Evolutionary conservation across 1,139 yeast species (phyloP).

Genomic region (Candida dubliniensis): DNA sequence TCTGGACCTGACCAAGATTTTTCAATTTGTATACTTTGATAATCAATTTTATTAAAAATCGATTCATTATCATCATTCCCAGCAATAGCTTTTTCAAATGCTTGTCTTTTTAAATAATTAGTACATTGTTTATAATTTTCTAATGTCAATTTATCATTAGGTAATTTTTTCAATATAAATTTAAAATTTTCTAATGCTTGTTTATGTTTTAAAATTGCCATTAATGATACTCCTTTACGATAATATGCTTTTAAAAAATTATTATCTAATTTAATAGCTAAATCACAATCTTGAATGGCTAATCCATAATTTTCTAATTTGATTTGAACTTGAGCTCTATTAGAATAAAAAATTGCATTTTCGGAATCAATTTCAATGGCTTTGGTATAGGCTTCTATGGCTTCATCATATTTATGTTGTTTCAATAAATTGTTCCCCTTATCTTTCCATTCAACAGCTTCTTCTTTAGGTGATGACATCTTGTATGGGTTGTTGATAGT

Average conservation of each 20-base stretch:
- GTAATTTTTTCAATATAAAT: conserved; percentile 59
- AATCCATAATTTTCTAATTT: conserved; percentile 84
- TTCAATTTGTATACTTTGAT: conserved; percentile 55
- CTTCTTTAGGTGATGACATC: conserved; percentile 19
- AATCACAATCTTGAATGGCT: conserved; percentile 75
- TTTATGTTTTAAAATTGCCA: conserved; percentile 74
- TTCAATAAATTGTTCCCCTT: conserved; percentile 74
- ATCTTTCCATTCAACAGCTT: conserved; percentile 58
- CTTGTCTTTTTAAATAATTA: conserved; percentile 66
- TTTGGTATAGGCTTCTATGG: conserved; percentile 67
- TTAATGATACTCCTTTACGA: conserved; percentile 79
- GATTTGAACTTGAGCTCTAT: conserved; percentile 88
- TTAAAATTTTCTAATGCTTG: conserved; percentile 75
- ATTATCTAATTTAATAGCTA: conserved; percentile 68
- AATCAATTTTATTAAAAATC: conserved; percentile 41
- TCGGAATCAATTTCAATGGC: conserved; percentile 71
- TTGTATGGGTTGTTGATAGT: neutral
- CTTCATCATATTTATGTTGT: conserved; percentile 61
- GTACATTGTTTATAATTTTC: conserved; percentile 65
- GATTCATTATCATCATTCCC: conserved; percentile 48
- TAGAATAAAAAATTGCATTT: conserved; percentile 78
- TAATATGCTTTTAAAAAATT: conserved; percentile 74
- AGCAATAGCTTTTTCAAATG: conserved; percentile 86
- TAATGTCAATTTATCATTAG: conserved; percentile 69
- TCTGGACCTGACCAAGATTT: conserved; percentile 66